Percentiles rank a stretch among this genome's conserved stretches.
Conservation (phyloP, 805 yeast genomes). For the Starmerella roubikii region DNA sequence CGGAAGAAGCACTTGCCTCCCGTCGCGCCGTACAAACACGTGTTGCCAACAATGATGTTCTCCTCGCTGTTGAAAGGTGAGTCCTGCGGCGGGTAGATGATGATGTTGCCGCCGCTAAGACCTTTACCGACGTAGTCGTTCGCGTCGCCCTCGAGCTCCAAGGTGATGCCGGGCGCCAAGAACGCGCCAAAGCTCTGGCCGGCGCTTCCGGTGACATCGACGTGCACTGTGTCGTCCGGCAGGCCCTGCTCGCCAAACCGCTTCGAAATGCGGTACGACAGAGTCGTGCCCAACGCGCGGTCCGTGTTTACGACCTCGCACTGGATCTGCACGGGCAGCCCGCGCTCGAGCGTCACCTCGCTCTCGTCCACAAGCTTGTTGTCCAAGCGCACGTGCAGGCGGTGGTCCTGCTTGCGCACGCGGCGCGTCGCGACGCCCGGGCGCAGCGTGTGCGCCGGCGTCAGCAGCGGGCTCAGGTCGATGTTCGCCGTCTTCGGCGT, state of each 20-base stretch:
- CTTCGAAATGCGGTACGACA: constrained; percentile 87
- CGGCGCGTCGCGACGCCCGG: constrained; percentile 94
- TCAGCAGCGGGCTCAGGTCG: constrained; percentile 82
- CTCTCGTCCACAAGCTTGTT: constrained; percentile 94
- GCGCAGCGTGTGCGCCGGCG: constrained; percentile 92
- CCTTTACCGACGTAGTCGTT: constrained; percentile 98
- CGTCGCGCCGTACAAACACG: constrained; percentile 96
- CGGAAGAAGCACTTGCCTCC: constrained; percentile 86
- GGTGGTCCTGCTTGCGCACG: constrained; percentile 86
- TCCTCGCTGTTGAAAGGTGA: constrained; percentile 86
- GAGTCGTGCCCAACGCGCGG: constrained; percentile 88
- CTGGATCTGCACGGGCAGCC: constrained; percentile 89
- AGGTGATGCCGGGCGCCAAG: constrained; percentile 88
- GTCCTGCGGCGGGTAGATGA: constrained; percentile 80
- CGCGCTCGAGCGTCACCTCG: constrained; percentile 86
- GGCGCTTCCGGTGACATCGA: constrained; percentile 80
- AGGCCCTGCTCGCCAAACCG: constrained; percentile 83
- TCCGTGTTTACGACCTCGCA: constrained; percentile 91
- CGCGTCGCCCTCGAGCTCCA: constrained; percentile 93
- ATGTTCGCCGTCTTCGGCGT: constrained; percentile 82
- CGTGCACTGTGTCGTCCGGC: constrained; percentile 94
- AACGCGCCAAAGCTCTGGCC: constrained; percentile 99
- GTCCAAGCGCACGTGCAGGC: constrained; percentile 82
- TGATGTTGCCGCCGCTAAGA: constrained; percentile 83
- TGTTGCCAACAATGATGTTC: constrained; percentile 91